Conservation (phyloP, 805 yeast species). For the Hanseniaspora thailandica region DNA sequence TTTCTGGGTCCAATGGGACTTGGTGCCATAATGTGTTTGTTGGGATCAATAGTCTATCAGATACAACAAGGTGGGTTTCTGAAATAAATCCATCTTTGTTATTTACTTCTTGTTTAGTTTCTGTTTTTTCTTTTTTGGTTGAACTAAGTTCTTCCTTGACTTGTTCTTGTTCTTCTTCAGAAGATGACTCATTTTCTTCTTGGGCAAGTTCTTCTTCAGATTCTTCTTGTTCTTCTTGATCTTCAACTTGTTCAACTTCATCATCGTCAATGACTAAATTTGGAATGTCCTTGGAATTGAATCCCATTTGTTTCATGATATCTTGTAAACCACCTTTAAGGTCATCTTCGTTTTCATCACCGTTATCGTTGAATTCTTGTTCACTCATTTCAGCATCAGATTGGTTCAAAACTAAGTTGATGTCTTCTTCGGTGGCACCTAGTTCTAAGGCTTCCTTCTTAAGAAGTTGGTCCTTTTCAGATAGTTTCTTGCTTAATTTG, state of each 20-base stretch:
- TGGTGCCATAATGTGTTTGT: constrained; percentile 69
- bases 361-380: constrained; percentile 32
- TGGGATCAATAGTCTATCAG: constrained; percentile 47
- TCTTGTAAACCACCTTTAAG: constrained; percentile 45
- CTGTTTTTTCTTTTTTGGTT: constrained; percentile 20
- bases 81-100: constrained; percentile 28
- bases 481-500: constrained; percentile 20
- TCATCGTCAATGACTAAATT: constrained; percentile 21
- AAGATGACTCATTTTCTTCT: constrained; percentile 17
- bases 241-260: constrained; percentile 21
- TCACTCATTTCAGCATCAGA: constrained; percentile 34
- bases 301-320: constrained; percentile 59
- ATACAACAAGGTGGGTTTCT: constrained; percentile 34
- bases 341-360: constrained; percentile 27
- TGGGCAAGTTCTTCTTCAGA: constrained; percentile 19
- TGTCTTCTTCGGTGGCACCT: constrained; percentile 80
- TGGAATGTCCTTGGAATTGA: constrained; percentile 32
- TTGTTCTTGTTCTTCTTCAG: too few species aligned
- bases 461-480: constrained; percentile 27
- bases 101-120: constrained; percentile 20
- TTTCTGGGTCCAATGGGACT: constrained; percentile 33
- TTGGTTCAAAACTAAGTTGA: constrained; percentile 48
- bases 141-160: constrained; percentile 17
- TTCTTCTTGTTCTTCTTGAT: constrained; percentile 22
- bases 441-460: constrained; percentile 65